phyloP scores from a whole-genome alignment of 768 basidiomycete genomes.

The Mycena galopus region DNA sequence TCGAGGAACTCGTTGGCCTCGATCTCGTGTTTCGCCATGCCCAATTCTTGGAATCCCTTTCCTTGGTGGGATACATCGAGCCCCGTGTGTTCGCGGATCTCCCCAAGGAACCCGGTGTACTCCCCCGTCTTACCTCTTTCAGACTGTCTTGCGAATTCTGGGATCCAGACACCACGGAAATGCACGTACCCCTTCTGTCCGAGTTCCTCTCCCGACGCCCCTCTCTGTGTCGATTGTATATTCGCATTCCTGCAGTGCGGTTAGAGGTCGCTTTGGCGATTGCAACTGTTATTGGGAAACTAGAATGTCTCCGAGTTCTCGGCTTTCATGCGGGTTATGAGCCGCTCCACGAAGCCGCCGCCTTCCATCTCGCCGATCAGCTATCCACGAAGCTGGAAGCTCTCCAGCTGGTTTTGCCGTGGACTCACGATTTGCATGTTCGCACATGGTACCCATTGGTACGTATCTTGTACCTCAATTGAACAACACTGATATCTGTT shows the following conservation, averaged over 20 bases:
- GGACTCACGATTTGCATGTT: constrained; percentile 41
- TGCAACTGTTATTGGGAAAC: constrained; percentile 41
- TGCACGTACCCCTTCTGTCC: constrained; percentile 39
- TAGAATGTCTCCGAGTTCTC: constrained; percentile 50
- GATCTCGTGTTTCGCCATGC: constrained; percentile 53
- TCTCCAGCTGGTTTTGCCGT: constrained; percentile 53
- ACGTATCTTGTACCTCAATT: constrained; percentile 7
- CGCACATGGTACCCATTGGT: constrained; percentile 45
- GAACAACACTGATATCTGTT: neutral
- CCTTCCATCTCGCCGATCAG: constrained; percentile 40
- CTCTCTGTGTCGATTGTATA: constrained; percentile 48
- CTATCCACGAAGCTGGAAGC: constrained; percentile 49
- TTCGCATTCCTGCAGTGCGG: constrained; percentile 48
- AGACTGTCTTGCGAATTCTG: constrained; percentile 49
- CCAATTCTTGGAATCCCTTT: constrained; percentile 50
- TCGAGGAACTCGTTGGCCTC: constrained; percentile 46
- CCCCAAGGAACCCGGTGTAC: constrained; percentile 41
- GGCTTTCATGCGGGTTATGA: constrained; percentile 54
- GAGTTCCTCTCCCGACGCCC: constrained; percentile 48
- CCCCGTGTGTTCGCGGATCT: constrained; percentile 47
- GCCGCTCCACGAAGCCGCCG: constrained; percentile 41
- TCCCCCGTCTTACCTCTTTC: constrained; percentile 53
- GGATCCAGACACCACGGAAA: constrained; percentile 28
- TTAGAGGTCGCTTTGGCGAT: constrained; percentile 40
- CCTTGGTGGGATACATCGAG: constrained; percentile 50